Percentiles rank a stretch among this genome's conserved stretches.
Conservation (phyloP, 257 asterid species). For the Rubia yunnanensis region DNA sequence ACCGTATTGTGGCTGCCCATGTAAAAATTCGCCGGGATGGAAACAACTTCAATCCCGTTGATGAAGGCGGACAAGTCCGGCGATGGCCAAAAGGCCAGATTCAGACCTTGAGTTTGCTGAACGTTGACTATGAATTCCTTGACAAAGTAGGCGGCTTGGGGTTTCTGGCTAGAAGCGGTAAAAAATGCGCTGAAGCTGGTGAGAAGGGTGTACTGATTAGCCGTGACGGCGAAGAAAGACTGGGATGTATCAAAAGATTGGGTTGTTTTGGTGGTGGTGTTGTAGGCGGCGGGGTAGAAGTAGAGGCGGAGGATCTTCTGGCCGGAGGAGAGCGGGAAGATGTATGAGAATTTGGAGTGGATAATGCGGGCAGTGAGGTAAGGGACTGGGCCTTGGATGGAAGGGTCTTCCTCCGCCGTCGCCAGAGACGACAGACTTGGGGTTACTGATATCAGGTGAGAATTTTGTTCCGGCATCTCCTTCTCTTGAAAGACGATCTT, state of each 20-base stretch:
- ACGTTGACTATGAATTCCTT: slow-evolving; percentile 30
- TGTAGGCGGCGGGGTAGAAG: slow-evolving; percentile 35
- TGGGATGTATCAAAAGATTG: slow-evolving; percentile 1
- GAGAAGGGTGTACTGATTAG: slow-evolving; percentile 30
- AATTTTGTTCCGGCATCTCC: slow-evolving; percentile 23
- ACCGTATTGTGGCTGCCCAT: slow-evolving; percentile 4
- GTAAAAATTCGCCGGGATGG: slow-evolving; percentile 29
- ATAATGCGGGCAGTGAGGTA: slow-evolving; percentile 38
- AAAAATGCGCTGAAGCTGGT: slow-evolving; percentile 41
- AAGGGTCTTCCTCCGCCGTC: slow-evolving; percentile 12
- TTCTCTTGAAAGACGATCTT: slow-evolving; percentile 31
- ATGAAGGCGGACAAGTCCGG: slow-evolving; percentile 32
- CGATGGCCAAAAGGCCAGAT: slow-evolving; percentile 32
- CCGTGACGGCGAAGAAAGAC: slow-evolving; percentile 30
- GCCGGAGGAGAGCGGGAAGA: slow-evolving; percentile 34
- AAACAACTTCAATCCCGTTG: slow-evolving; percentile 20
- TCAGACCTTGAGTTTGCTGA: slow-evolving; percentile 17
- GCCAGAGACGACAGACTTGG: slow-evolving; percentile 19
- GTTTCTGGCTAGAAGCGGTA: not conserved
- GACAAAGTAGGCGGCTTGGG: not conserved
- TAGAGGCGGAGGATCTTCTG: slow-evolving; percentile 48
- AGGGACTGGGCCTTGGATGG: slow-evolving; percentile 18
- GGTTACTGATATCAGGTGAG: slow-evolving; percentile 19
- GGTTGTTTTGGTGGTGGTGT: slow-evolving; percentile 8
- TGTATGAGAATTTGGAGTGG: slow-evolving; percentile 31